Evolutionary conservation across 2,329 filamentous ascomycete genomes (phyloP), one percentile per base, ranked within the genome.

Genomic region (Cryphonectria parasitica): DNA sequence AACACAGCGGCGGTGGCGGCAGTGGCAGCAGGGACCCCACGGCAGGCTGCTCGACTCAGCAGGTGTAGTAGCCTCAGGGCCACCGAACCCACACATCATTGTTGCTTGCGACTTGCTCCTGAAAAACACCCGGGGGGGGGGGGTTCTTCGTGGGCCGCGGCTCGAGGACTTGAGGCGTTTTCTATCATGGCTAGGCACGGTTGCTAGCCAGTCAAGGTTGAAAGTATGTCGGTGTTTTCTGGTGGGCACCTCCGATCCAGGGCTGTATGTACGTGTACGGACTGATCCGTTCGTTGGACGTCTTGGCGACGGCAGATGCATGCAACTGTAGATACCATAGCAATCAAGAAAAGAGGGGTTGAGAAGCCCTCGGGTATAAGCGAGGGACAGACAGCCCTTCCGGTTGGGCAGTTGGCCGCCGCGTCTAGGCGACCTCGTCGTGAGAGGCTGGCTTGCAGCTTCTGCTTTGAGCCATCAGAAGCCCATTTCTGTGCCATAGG

Each of bases 391-490:
- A 36, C 17, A 25, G 58, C 34, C 31, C 31, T 39, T 61, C 22
- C 19, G 34, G 58, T 61, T 39, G 58, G 34, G 58, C 34, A 39
- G 34, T 22, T 61, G 58, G 34, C 31, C 31, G 8, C 19, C 5
- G 58, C 34, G 19, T 19, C 25, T 19, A 41, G 41, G 62, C 58
- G 19, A 68, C 28, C 66, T 68, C 8, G 56, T 68, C 41, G 54
- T 13, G 41, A 54, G 34, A 43, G 28, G 31, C 7, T 63, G 22
- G 54, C 41, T 69, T 45, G 41, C 41, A 69, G 68, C 68, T 69
- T 66, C 68, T 69, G 63, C 68, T 66, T 66, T 66, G 43, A 66
- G 68, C 56, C 49, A 54, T 31, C 56, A 63, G 39, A 25, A 1
- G 34, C 31, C 64, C 66, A 28, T 22, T n/a, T 34, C 34, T 19